Base-by-base conservation (phyloP, 495 filamentous ascomycete genomes). In the Lepraria neglecta region DNA sequence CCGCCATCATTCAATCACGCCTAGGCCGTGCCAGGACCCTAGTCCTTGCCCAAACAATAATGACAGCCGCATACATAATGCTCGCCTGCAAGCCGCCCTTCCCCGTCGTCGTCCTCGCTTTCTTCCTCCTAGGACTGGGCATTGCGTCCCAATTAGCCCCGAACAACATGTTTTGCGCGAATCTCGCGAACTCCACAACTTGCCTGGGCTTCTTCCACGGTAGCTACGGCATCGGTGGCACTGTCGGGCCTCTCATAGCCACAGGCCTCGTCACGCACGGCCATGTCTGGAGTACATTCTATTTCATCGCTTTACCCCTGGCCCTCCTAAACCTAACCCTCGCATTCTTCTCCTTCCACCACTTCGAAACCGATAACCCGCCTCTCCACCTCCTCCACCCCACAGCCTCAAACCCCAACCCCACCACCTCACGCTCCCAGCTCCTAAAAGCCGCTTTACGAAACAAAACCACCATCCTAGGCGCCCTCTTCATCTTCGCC, bases 401-500 rank as follows among this genome's bases (percentile, higher is more conserved):
- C 24, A 75, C 74, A 17, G 69, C 69, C n/a, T 73, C 74, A 9
- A 65, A 71, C 31, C 68, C 68, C 4, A 19, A 58, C n/a, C 38
- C 51, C 47, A 17, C 45, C 6, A 43, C 51, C 27, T 58, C 35
- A 35, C 61, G 31, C 69, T 65, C 56, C 66, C 59, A 10, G 62
- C 54, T 76, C 38, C 68, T 83, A 15, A 75, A 75, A 44, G 67
- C 71, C 58, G 75, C 78, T 24, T 71, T 89, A 33, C 78, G 78
- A 59, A 82, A 82, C 57, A 77, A 76, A 56, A 78, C 82, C 14
- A 88, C 89, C 3, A 63, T 92, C 4, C 74, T 91, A 0, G 86
- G 85, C 9, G 84, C 88, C 0, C 65, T 89, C 2, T 91, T 92
- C 73, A 87, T 91, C 71, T 90, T 94, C 70, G 82, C 84, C 19